Percentiles rank a stretch among this genome's conserved stretches.
phyloP scores from a whole-genome alignment of 768 basidiomycete species.

The Pleurotus giganteus region DNA sequence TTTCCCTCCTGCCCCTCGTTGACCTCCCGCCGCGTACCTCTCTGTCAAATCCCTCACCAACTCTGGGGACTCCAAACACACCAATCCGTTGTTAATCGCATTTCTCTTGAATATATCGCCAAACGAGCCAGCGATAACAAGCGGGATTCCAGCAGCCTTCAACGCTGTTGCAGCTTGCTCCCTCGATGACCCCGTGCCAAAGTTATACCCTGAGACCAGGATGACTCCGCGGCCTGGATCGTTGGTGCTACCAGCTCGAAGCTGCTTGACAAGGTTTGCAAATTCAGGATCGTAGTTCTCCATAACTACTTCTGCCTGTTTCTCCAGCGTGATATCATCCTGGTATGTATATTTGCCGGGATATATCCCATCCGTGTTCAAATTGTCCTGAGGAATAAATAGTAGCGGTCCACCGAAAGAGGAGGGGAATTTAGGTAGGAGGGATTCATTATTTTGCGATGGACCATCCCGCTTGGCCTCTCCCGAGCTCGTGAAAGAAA shows the following conservation, averaged over 20 bases:
- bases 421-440: conserved; percentile 81
- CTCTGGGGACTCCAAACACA: conserved; percentile 91
- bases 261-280: conserved; percentile 61
- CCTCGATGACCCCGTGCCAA: conserved; percentile 96
- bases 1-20: conserved; percentile 74
- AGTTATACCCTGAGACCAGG: conserved; percentile 94
- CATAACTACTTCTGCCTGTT: conserved; percentile 96
- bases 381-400: conserved; percentile 93
- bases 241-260: conserved; percentile 36
- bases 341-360: conserved; percentile 99
- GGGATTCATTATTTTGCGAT: conserved; percentile 48
- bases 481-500: conserved; percentile 44
- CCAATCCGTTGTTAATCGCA: conserved; percentile 96
- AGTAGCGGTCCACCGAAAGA: conserved; percentile 82
- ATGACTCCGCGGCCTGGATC: conserved; percentile 52
- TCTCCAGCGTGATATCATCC: conserved; percentile 94
- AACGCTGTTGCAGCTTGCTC: conserved; percentile 99
- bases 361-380: conserved; percentile 98
- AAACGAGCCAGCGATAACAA: conserved; percentile 97
- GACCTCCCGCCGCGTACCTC: conserved; percentile 68
- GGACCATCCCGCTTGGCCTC: conserved; percentile 25
- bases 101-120: conserved; percentile 99
- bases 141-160: conserved; percentile 87
- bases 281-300: conserved; percentile 97
- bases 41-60: conserved; percentile 83